Conservation (phyloP, 805 yeast genomes). For the Millerozyma acaciae region DNA sequence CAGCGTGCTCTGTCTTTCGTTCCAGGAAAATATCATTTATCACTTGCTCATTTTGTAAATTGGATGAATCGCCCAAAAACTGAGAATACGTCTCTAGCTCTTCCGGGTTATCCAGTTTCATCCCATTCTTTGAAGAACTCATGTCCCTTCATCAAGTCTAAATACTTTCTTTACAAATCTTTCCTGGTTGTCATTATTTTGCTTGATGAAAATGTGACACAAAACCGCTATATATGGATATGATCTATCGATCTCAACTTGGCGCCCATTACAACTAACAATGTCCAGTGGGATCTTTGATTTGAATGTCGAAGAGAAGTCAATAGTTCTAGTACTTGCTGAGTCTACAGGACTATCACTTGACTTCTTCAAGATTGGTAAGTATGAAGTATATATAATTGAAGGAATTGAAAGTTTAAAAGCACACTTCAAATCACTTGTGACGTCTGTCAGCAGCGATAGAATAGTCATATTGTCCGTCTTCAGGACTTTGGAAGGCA, state of each 20-base stretch:
- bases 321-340: slow-evolving; percentile 3
- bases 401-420: slow-evolving; percentile 11
- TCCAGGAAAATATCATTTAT: slow-evolving; percentile 37
- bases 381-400: slow-evolving; percentile 14
- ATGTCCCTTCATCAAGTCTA: neutral
- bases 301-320: neutral
- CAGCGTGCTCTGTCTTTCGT: slow-evolving; percentile 63
- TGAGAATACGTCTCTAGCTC: slow-evolving; percentile 16
- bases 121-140: neutral
- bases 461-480: slow-evolving; percentile 8
- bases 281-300: slow-evolving; percentile 6
- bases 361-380: slow-evolving; percentile 6
- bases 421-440: slow-evolving; percentile 8
- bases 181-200: neutral
- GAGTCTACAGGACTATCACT: slow-evolving; percentile 9
- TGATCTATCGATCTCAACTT: too few relatives aligned
- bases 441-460: slow-evolving; percentile 1
- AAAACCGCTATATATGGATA: neutral
- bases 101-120: slow-evolving; percentile 3
- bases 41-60: slow-evolving; percentile 34
- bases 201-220: slow-evolving; percentile 1
- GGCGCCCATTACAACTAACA: too few relatives aligned
- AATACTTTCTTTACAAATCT: too few relatives aligned
- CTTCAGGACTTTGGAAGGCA: slow-evolving; percentile 8
- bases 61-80: slow-evolving; percentile 14